Evolutionary conservation across 768 basidiomycete genomes (phyloP).

Genomic region (Xerocomus potaroensis): DNA sequence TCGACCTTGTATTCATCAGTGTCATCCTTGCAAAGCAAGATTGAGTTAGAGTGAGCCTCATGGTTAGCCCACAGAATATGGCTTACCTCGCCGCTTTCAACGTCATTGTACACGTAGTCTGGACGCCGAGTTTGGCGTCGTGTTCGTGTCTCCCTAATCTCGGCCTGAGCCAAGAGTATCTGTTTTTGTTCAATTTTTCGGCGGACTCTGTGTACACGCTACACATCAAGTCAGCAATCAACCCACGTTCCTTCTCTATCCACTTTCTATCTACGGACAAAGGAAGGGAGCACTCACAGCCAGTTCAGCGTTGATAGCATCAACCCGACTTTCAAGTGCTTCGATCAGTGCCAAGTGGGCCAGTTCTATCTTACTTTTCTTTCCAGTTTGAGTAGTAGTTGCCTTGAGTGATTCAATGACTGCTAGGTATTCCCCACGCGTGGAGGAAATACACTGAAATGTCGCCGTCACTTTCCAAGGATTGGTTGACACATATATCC

Average conservation of each 20-base stretch:
- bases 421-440: slow-evolving; percentile 67
- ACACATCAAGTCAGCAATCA: slow-evolving; percentile 22
- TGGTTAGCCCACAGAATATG: slow-evolving; percentile 2
- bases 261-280: slow-evolving; percentile 7
- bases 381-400: slow-evolving; percentile 41
- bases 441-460: slow-evolving; percentile 67
- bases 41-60: slow-evolving; percentile 24
- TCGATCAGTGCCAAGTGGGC: slow-evolving; percentile 60
- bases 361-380: slow-evolving; percentile 55
- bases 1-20: slow-evolving; percentile 63
- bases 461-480: slow-evolving; percentile 86
- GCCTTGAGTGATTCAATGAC: slow-evolving; percentile 59
- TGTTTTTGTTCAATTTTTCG: slow-evolving; percentile 68
- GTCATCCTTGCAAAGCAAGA: slow-evolving; percentile 42
- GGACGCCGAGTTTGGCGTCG: slow-evolving; percentile 67
- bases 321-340: slow-evolving; percentile 59
- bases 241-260: slow-evolving; percentile 11
- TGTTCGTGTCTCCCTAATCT: slow-evolving; percentile 76
- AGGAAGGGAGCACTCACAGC: slow-evolving; percentile 48
- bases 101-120: slow-evolving; percentile 76
- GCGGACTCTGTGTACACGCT: slow-evolving; percentile 71
- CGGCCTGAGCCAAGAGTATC: slow-evolving; percentile 65
- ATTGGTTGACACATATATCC: slow-evolving; percentile 80
- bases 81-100: slow-evolving; percentile 56
- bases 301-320: slow-evolving; percentile 64